Evolutionary conservation across 805 yeast species (phyloP), one percentile per base, ranked within the genome.

Genomic region (Metschnikowia vanudenii): DNA sequence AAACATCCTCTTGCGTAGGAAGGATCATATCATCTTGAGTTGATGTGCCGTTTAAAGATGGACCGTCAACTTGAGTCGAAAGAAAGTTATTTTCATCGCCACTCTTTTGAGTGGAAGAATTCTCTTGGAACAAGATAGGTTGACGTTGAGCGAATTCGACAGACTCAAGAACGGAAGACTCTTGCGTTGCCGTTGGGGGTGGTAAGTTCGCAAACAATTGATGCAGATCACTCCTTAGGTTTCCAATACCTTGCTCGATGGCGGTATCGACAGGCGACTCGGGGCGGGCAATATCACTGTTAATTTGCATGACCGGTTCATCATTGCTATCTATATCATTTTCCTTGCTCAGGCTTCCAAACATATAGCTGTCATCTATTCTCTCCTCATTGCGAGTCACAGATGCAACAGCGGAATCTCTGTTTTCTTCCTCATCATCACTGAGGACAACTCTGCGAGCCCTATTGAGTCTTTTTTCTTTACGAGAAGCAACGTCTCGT

Each of bases 151-250:
- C 7, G 3, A n/a, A 12, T 26, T 40, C 44, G 4, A 12, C 37
- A 6, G 41, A 18, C 29, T 37, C 47, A 4, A 33, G 30, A 6
- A 36, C n/a, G 41, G 52, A 8, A 10, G 44, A 16, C 37, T 51
- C 50, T 14, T 43, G 37, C 32, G 30, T 16, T 39, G 47, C 24
- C 12, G 45, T 26, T 22, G 64, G 57, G 17, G 70, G 68, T 14
- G 59, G 53, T 43, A 68, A 59, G 44, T 68, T 66, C 42, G 55
- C 61, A 41, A 68, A 68, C 37, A 65, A 56, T 29, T 29, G 30
- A 45, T 35, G 38, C 49, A 41, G 37, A 41, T 24, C 36, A 33
- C 16, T 37, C 22, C 45, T 28, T 14, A 31, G 36, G 33, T n/a
- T 19, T 17, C 35, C 37, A 34, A 41, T 31, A 24, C 39, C 39